phyloP scores from a whole-genome alignment of 768 basidiomycete genomes.

The Hortiboletus flavorubellus region DNA sequence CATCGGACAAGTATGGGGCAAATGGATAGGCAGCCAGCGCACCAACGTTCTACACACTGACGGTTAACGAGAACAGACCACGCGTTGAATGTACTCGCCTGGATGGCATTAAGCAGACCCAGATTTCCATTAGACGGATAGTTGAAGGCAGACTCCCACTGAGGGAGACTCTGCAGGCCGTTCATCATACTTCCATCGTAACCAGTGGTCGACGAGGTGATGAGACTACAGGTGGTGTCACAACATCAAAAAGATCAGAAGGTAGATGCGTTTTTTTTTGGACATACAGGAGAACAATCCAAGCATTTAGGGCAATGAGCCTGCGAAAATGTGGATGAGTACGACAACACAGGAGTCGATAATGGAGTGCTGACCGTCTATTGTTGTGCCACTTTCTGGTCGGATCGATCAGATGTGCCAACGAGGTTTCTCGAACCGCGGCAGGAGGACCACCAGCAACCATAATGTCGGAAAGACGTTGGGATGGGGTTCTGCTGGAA shows the following conservation, averaged over 20 bases:
- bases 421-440: conserved; percentile 34
- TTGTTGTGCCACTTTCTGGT: conserved; percentile 75
- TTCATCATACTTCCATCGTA: conserved; percentile 82
- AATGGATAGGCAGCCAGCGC: conserved; percentile 67
- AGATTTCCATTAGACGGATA: conserved; percentile 53
- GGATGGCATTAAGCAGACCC: conserved; percentile 71
- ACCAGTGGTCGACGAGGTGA: conserved; percentile 72
- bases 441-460: conserved; percentile 45
- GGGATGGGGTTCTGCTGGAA: conserved; percentile 30
- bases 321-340: conserved; percentile 29
- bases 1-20: conserved; percentile 68
- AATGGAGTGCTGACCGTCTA: conserved; percentile 44
- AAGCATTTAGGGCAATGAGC: conserved; percentile 60
- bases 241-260: background rate
- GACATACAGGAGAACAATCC: conserved; percentile 66
- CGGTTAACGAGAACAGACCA: background rate
- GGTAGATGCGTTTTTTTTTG: background rate
- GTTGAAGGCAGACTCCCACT: conserved; percentile 62
- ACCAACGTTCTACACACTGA: conserved; percentile 57
- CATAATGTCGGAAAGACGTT: conserved; percentile 37
- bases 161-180: conserved; percentile 65
- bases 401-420: conserved; percentile 58
- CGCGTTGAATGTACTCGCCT: conserved; percentile 35
- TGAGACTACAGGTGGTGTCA: conserved; percentile 41
- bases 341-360: background rate